Base-by-base conservation (phyloP, 495 filamentous ascomycete genomes). In the Terfezia boudieri region DNA sequence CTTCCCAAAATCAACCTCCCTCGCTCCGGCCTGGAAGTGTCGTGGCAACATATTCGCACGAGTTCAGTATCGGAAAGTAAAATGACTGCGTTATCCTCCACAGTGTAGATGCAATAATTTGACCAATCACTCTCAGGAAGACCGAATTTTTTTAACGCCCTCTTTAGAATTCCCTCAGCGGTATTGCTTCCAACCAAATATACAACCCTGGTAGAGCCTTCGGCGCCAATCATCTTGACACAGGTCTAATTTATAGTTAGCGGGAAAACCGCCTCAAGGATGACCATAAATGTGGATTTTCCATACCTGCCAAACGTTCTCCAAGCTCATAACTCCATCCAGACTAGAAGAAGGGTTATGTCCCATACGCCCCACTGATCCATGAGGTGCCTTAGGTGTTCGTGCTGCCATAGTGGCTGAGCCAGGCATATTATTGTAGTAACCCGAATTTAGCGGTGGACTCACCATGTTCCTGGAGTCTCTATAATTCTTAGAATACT, bases 171-270 rank as follows among this genome's bases (percentile, higher is more conserved):
- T 55, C 94, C 86, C 58, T 96, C 90, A 36, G 84, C 78, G 2
- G 82, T 92, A 61, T 80, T 85, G 73, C 85, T 94, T 58, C 81
- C 83, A 53, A 83, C 81, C 51, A 96, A 81, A 64, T 86, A 84
- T 54, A 96, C 76, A 8, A 94, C 86, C 66, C 88, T 87, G 36
- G 86, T 93, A 55, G 83, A 79, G n/a, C 86, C 83, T 48, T 82
- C 85, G 32, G 80, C 84, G 57, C 88, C 93, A 61, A 96, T 94
- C 38, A 96, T 83, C 54, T 62, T 65, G 46, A 65, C 61, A 38
- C 62, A 64, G 58, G 62, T 62, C 63, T 65, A 58, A 6, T 32
- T 32, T 7, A 32, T 4, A 32, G 26, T 32, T 32, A 32, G 26
- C 26, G 26, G 4, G 26, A 32, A 32, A 32, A 32, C 7, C 4